Conservation (phyloP, 2,329 filamentous ascomycete species). For the Colletotrichum echinochloae region DNA sequence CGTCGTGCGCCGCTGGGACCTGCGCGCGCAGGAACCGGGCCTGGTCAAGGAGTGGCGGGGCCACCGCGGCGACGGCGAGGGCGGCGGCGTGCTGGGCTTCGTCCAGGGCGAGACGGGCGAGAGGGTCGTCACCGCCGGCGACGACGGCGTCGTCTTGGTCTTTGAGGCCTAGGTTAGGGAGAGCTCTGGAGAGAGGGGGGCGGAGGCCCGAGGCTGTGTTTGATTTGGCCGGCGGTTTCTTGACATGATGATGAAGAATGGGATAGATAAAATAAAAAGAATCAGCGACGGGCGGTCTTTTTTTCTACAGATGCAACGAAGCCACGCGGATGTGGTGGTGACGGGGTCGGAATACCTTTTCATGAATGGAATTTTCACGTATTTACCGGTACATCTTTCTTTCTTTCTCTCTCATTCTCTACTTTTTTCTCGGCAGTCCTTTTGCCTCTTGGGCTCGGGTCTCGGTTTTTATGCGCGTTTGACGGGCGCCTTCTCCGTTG, state of each 20-base stretch:
- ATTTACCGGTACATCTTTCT: neutral
- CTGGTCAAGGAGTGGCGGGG: conserved; percentile 90
- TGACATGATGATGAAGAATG: conserved; percentile 7
- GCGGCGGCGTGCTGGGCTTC: conserved; percentile 90
- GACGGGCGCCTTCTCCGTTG: neutral
- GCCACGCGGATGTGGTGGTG: neutral
- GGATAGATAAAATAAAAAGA: conserved; percentile 30
- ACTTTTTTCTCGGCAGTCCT: neutral
- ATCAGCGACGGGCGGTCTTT: neutral
- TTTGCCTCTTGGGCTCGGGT: neutral
- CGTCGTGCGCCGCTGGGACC: conserved; percentile 89
- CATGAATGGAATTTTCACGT: conserved; percentile 16
- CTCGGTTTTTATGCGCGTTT: neutral
- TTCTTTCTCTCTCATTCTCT: too few species aligned
- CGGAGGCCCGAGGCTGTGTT: too few species aligned
- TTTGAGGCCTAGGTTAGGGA: conserved; percentile 65
- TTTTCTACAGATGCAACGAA: neutral
- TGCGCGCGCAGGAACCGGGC: conserved; percentile 72
- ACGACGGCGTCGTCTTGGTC: conserved; percentile 79
- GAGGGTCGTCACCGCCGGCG: conserved; percentile 87
- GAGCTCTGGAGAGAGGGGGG: too few species aligned
- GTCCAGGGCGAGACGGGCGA: conserved; percentile 83
- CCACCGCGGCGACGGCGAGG: conserved; percentile 85
- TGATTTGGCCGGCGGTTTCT: neutral
- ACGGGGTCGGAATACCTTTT: neutral